These are phyloP conservation scores for Melampsora larici-populina DNA, from an alignment of 1,284 basidiomycete species.

Conservation along the genomic window DNA sequence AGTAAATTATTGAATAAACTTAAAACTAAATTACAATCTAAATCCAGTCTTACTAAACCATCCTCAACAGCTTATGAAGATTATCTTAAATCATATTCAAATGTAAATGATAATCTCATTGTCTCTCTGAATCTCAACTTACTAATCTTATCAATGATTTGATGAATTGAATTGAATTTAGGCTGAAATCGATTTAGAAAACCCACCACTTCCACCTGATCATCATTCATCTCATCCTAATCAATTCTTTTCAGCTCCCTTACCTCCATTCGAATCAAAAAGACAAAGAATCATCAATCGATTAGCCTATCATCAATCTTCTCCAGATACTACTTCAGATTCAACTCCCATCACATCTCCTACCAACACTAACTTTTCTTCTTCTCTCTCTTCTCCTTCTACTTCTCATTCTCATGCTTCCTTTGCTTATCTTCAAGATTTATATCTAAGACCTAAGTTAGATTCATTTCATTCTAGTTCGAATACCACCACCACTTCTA, in stretches of 20 bases:
- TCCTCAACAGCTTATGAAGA: no score
- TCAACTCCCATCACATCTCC: constrained; percentile 17
- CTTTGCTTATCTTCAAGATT: background rate
- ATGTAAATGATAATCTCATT: no score
- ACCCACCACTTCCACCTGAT: constrained; percentile 29
- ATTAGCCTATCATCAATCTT: constrained; percentile 46
- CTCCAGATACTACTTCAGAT: background rate
- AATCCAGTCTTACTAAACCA: no score
- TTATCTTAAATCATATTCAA: no score
- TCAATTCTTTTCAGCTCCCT: constrained; percentile 45
- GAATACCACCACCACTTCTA: background rate
- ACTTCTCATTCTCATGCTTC: background rate
- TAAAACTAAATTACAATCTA: no score
- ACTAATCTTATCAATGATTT: no score
- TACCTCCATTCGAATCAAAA: constrained; percentile 45
- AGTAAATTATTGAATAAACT: no score
- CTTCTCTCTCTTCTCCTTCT: background rate
- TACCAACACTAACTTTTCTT: background rate
- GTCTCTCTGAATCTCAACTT: no score
- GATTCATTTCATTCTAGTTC: background rate
- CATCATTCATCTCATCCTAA: constrained; percentile 44
- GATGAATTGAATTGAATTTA: no score
- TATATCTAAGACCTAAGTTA: background rate
- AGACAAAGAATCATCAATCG: constrained; percentile 48
- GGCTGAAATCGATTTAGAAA: constrained; percentile 24